Conservation (phyloP, 2,329 filamentous ascomycete genomes). For the Pseudogymnoascus sp. region DNA sequence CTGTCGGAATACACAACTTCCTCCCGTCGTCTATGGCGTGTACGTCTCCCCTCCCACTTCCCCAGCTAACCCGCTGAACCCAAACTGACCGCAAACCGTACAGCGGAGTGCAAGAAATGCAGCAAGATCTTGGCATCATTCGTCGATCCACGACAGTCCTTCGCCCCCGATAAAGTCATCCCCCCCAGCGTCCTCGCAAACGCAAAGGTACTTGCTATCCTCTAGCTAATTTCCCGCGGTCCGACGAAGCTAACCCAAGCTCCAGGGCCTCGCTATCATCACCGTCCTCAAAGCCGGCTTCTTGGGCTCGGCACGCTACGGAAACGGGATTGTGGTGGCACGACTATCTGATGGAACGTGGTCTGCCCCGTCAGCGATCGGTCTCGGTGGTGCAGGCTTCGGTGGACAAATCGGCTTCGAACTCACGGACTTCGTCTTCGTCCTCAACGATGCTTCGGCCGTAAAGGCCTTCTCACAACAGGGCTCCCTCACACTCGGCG, state of each 20-base stretch:
- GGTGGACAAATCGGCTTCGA: constrained; percentile 84
- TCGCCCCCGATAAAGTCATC: constrained; percentile 95
- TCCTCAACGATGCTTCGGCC: constrained; percentile 82
- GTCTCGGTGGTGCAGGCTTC: constrained; percentile 71
- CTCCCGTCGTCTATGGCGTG: constrained; percentile 59
- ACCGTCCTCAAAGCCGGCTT: constrained; percentile 84
- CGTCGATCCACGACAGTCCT: constrained; percentile 84
- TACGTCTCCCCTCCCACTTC: constrained; percentile 40
- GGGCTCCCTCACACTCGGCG: constrained; percentile 84
- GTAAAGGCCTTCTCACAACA: constrained; percentile 92
- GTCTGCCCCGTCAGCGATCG: constrained; percentile 75
- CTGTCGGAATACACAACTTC: constrained; percentile 56
- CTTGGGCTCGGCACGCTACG: constrained; percentile 72
- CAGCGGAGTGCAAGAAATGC: constrained; percentile 96
- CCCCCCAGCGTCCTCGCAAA: constrained; percentile 80
- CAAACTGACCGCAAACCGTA: constrained; percentile 13
- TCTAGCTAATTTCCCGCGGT: constrained; percentile 7
- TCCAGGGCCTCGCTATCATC: constrained; percentile 68
- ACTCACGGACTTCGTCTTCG: constrained; percentile 93
- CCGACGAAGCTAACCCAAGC: constrained; percentile 12
- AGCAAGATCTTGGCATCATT: constrained; percentile 93
- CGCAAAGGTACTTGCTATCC: constrained; percentile 61
- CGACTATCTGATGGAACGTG: constrained; percentile 68
- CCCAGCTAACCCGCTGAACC: constrained; percentile 14
- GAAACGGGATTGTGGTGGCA: constrained; percentile 73